These are phyloP conservation scores for Rhodotorula sp. DNA, from an alignment of 1,284 basidiomycete species.

Conservation along the genomic window DNA sequence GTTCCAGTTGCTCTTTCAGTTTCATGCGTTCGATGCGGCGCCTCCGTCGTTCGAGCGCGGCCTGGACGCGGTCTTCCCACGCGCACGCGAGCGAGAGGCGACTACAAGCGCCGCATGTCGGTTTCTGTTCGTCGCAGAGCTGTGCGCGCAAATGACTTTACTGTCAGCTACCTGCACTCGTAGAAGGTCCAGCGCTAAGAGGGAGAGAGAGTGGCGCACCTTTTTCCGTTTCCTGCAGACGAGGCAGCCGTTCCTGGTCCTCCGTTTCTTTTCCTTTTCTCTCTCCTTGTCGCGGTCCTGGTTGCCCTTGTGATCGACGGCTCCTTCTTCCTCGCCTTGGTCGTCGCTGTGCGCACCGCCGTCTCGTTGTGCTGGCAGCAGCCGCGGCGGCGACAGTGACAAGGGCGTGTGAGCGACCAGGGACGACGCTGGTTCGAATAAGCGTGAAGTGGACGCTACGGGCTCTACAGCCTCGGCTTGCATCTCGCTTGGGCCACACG, in stretches of 20 bases:
- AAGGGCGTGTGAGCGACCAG: neutral
- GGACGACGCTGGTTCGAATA: neutral
- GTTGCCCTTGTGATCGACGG: neutral
- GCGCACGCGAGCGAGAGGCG: constrained; percentile 14
- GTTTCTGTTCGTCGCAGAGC: constrained; percentile 16
- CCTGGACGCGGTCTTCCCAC: constrained; percentile 17
- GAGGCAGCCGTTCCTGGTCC: constrained; percentile 22
- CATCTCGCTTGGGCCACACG: too few species aligned
- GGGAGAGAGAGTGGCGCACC: neutral
- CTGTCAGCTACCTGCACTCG: neutral
- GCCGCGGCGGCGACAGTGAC: neutral
- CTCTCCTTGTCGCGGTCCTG: neutral
- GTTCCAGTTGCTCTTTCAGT: neutral
- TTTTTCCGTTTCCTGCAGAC: constrained; percentile 27
- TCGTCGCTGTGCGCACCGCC: neutral
- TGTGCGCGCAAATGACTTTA: neutral
- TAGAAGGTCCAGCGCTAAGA: too few species aligned
- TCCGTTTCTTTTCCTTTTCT: constrained; percentile 7
- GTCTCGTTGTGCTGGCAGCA: neutral
- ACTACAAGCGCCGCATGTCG: constrained; percentile 8
- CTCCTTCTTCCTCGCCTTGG: neutral
- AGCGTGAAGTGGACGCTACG: neutral
- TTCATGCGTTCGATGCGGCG: neutral
- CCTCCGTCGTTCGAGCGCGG: constrained; percentile 4
- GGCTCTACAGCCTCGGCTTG: neutral